phyloP scores from a whole-genome alignment of 176 grass and related monocot species.

The Aegilops tauschii region DNA sequence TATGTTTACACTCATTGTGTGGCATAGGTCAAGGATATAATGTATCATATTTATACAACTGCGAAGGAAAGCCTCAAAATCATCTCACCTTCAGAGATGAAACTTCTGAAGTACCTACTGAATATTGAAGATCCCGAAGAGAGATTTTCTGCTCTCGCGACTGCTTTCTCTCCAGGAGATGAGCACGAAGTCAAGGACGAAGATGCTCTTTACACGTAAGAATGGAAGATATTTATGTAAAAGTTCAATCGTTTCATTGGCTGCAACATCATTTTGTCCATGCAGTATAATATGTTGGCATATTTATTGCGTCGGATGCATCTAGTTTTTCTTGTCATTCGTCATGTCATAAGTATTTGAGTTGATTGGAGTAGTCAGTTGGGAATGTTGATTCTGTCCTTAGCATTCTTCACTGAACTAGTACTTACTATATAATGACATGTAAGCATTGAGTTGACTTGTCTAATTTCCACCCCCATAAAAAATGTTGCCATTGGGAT shows the following conservation, averaged over 20 bases:
- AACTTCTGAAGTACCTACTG: constrained; percentile 86
- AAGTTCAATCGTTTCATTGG: not conserved
- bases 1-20: constrained; percentile 1
- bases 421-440: not conserved
- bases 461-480: not conserved
- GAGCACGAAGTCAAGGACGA: constrained; percentile 55
- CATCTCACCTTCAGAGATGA: constrained; percentile 84
- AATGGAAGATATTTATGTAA: not conserved
- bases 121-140: constrained; percentile 92
- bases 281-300: not conserved
- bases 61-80: constrained; percentile 74
- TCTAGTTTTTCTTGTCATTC: not conserved
- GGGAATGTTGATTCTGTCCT: not conserved
- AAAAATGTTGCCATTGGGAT: not conserved
- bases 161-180: constrained; percentile 74
- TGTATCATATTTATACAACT: constrained; percentile 74
- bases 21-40: constrained; percentile 84
- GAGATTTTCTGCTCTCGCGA: constrained; percentile 63
- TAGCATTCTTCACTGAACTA: constrained; percentile 5
- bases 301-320: not conserved
- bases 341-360: not conserved
- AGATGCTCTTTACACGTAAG: constrained; percentile 85
- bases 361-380: not conserved
- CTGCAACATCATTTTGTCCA: not conserved
- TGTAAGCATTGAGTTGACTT: not conserved